Base-by-base conservation (phyloP, 164 flowering plant genomes). In the Warburgia ugandensis region DNA sequence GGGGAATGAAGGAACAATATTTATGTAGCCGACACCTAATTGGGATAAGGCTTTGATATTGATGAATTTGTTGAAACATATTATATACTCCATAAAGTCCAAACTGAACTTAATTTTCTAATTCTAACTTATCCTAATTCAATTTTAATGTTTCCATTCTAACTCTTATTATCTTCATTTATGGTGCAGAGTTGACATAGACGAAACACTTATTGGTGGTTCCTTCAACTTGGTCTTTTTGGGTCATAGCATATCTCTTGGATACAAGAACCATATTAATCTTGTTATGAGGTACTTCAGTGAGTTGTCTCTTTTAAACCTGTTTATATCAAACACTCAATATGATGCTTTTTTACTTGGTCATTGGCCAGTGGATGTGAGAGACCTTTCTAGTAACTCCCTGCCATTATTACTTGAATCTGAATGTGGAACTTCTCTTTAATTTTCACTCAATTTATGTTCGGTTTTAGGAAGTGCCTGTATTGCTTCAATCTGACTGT, bases 171-270 rank as follows among this genome's bases (percentile, higher is more conserved):
- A 12, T 43, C 13, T 41, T 44, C 25, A 19, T 43, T 32, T 10
- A 3, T 44, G 54, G 45, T 74, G 68, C 85, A 92, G 99, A 66
- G 68, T 92, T 56, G 96, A 85, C 71, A 65, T 92, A 39, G 96
- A 88, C 60, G 94, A 88, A 63, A 65, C 63, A 2, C 40, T 61
- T 56, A 87, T 92, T 35, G 65, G 56, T 63, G 99, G 96, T 40
- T 76, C 99, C n/a, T 92, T 92, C 73, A 88, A 72, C 69, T 85
- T 92, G 99, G 48, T 81, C 52, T 85, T 92, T 68, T 69, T 92
- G 66, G 87, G 90, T 33, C 73, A 71, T 56, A 77, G 95, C 68
- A 73, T 92, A 65, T 71, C 99, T 42, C 54, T 92, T 49, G 86
- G 70, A 2, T 92, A 92, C 67, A 76, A 94, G 63, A 73, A 84